Conservation (phyloP, 1,284 basidiomycete genomes). For the Cutaneotrichosporon sp. region DNA sequence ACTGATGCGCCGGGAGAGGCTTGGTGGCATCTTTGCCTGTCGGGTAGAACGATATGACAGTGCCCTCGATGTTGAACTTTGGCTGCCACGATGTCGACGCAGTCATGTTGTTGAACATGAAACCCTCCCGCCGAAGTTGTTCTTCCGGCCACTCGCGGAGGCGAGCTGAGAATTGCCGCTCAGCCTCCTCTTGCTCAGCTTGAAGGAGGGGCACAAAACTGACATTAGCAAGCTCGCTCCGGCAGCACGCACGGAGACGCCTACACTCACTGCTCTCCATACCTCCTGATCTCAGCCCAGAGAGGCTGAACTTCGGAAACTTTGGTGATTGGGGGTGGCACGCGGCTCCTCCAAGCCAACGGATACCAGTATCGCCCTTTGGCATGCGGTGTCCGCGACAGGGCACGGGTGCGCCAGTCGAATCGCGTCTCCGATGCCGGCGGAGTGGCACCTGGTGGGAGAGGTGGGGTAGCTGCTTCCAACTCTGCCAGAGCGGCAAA, state of each 20-base stretch:
- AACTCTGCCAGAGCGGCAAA: neutral
- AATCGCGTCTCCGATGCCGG: constrained; percentile 31
- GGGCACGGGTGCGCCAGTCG: constrained; percentile 32
- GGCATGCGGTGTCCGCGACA: constrained; percentile 1
- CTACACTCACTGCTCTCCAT: constrained; percentile 32
- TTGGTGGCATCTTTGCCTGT: constrained; percentile 57
- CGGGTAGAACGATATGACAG: constrained; percentile 53
- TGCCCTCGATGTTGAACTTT: constrained; percentile 11
- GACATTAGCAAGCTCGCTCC: neutral
- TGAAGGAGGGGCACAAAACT: constrained; percentile 63
- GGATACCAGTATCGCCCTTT: constrained; percentile 25
- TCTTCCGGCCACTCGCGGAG: constrained; percentile 61
- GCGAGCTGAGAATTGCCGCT: constrained; percentile 56
- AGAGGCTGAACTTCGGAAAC: constrained; percentile 48
- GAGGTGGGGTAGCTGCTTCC: neutral
- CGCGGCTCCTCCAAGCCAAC: constrained; percentile 25
- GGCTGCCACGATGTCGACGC: constrained; percentile 33
- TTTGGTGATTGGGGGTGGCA: constrained; percentile 42
- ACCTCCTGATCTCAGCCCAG: constrained; percentile 50
- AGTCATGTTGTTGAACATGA: constrained; percentile 59
- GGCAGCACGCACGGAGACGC: too few relatives aligned
- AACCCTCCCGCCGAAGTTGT: constrained; percentile 62
- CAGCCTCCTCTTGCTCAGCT: constrained; percentile 62
- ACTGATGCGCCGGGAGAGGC: constrained; percentile 21
- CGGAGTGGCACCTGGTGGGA: constrained; percentile 24